These are phyloP conservation scores for Serendipita sp. DNA, from an alignment of 768 basidiomycete genomes.

Conservation along the genomic window DNA sequence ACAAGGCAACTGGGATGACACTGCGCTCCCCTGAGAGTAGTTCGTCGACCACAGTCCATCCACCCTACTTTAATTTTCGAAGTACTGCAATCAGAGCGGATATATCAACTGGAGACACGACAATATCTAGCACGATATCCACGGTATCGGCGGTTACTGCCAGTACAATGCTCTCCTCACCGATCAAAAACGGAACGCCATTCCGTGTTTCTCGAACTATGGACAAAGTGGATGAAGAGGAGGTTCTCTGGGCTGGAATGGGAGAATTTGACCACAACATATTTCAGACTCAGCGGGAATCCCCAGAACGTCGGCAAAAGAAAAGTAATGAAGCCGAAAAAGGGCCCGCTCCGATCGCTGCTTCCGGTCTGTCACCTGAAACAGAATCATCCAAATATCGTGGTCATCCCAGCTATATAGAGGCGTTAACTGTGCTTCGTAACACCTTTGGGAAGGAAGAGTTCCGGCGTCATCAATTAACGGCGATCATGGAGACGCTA, in stretches of 20 bases:
- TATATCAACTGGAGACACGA: background rate
- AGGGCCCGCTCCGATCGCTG: no score
- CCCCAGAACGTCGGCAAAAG: background rate
- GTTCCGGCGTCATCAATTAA: constrained; percentile 76
- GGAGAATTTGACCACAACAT: background rate
- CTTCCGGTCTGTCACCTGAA: background rate
- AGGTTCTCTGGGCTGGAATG: background rate
- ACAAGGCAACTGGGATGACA: background rate
- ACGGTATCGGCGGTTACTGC: background rate
- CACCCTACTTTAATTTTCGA: background rate
- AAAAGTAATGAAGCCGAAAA: background rate
- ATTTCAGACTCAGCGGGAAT: background rate
- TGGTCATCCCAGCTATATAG: constrained; percentile 20
- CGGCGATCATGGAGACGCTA: constrained; percentile 69
- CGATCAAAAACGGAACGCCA: background rate
- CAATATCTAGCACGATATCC: background rate
- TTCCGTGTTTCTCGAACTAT: background rate
- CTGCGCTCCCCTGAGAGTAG: background rate
- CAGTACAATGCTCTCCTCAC: no score
- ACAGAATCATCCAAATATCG: background rate
- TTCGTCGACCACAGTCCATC: background rate
- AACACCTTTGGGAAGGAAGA: constrained; percentile 42
- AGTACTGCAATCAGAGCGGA: background rate
- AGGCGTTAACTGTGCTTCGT: constrained; percentile 39
- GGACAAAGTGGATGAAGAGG: background rate